Conservation (phyloP, 108 stramenopile genomes). For the Schizochytrium sp. region DNA sequence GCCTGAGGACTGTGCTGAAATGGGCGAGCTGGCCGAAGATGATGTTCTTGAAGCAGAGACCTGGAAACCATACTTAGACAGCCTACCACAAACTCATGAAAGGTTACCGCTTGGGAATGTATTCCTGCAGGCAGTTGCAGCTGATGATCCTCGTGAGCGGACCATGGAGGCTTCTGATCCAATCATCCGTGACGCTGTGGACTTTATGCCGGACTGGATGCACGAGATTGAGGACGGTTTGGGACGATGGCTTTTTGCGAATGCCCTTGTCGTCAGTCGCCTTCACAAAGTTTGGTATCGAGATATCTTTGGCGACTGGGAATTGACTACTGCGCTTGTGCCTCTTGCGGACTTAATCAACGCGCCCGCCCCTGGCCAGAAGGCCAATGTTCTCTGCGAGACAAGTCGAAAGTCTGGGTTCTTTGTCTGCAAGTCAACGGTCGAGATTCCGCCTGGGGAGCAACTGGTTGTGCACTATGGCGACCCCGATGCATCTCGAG, state of each 20-base stretch:
- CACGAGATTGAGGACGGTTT: constrained; percentile 21
- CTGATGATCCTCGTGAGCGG: neutral
- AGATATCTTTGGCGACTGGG: constrained; percentile 46
- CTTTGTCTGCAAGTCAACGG: constrained; percentile 10
- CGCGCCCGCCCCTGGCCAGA: constrained; percentile 1
- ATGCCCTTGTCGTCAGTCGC: constrained; percentile 9
- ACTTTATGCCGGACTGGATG: constrained; percentile 58
- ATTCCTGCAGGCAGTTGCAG: constrained; percentile 8
- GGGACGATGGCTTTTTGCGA: constrained; percentile 7
- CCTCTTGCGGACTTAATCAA: constrained; percentile 51
- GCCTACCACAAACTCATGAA: neutral
- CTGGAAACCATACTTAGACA: constrained; percentile 21
- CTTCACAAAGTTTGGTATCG: constrained; percentile 42
- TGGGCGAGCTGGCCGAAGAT: constrained; percentile 34
- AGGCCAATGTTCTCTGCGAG: constrained; percentile 42
- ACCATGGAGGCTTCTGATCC: neutral
- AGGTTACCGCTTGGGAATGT: constrained; percentile 25
- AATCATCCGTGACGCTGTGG: constrained; percentile 14
- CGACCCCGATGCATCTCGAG: neutral
- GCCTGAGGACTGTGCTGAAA: constrained; percentile 31
- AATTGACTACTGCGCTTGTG: constrained; percentile 24
- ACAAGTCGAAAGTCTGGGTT: neutral
- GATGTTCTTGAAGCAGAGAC: neutral
- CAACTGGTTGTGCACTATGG: constrained; percentile 51
- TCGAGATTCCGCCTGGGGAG: neutral